Base-by-base conservation (phyloP, 2,329 filamentous ascomycete genomes). In the Tolypocladium ovalisporum region DNA sequence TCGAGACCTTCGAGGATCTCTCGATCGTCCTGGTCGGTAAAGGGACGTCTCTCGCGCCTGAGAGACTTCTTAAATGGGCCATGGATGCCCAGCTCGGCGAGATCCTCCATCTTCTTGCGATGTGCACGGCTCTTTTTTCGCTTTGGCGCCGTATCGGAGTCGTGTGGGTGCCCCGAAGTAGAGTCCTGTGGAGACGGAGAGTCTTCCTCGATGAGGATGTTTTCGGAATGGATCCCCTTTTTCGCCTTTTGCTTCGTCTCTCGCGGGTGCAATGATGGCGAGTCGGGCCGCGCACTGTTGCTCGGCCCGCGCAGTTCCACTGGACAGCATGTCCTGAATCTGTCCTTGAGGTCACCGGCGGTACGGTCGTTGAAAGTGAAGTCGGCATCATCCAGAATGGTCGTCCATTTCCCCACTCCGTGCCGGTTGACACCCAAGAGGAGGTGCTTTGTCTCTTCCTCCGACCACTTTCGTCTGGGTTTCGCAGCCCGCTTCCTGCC, bases 261-360 rank as follows among this genome's bases (percentile, higher is more conserved):
- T 44, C 60, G 63, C n/a, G 60, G 52, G 39, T 62, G 49, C 24
- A 57, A 52, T 17, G 64, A 42, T 27, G 64, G 62, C 22, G 61
- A 63, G 60, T 66, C 59, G 62, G 64, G 42, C 58, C 66, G 55
- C 36, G 54, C 57, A 12, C 64, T 55, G 55, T 68, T 70, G 60
- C 68, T 74, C 13, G 73, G 75, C 29, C 71, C 71, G 53, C 80
- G 77, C 40, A 86, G 73, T 66, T 86, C 84, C 37, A 78, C 77
- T 0, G 84, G 84, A 60, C 83, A 86, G 65, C 83, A 86, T 4
- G 84, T 87, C 54, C 84, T 77, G 64, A 86, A 87, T 15, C 84
- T 76, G 66, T 87, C 84, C 66, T 87, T 87, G 54, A 87, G 67
- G 64, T 87, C 84, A 10, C 82, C 82, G 4, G 83, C 81, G 1